Base-by-base conservation (phyloP, 2,329 filamentous ascomycete species). In the Dryadomyces sulphureus region DNA sequence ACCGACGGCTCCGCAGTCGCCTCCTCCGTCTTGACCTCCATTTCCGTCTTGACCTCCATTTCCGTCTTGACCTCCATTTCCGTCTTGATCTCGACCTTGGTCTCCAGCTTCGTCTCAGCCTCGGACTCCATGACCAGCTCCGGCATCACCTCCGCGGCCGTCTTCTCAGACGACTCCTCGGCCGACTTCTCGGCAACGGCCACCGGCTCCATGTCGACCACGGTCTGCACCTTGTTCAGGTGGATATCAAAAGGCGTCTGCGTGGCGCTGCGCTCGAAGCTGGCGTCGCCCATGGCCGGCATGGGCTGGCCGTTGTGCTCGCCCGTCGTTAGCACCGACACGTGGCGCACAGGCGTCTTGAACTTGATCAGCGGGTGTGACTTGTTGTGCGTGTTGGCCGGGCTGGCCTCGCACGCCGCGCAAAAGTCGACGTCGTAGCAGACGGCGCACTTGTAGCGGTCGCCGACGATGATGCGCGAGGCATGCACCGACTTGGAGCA, bases 351-450 rank as follows among this genome's bases (percentile, higher is more conserved):
- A 9, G 90, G 84, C 2, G 85, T 93, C 73, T 87, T 94, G 70
- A 98, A 88, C 68, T 94, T 95, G 69, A 98, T 88, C 55, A 98
- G 69, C 24, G 92, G 92, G 57, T 98, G 92, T n/a, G 89, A 94
- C 63, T 79, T 81, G 70, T 96, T 95, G 69, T 98, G 92, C 20
- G 68, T 69, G 62, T 93, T 90, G 52, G 71, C 70, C 7, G 92
- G 92, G 56, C 79, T 79, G 42, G 90, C 87, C 67, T 98, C 93
- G 66, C 92, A 98, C 59, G 77, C 84, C 59, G 84, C 86, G 61
- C 92, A 98, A 68, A 95, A 94, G 64, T 98, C 92, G 30, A 82
- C 82, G 61, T 98, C 89, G 58, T 93, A 74, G 69, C 92, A 98
- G 47, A 98, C 82, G 45, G 90, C 86, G 60, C 92, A 98, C 77